phyloP scores from a whole-genome alignment of 1,139 yeast species.

The Ogataea hybrid region DNA sequence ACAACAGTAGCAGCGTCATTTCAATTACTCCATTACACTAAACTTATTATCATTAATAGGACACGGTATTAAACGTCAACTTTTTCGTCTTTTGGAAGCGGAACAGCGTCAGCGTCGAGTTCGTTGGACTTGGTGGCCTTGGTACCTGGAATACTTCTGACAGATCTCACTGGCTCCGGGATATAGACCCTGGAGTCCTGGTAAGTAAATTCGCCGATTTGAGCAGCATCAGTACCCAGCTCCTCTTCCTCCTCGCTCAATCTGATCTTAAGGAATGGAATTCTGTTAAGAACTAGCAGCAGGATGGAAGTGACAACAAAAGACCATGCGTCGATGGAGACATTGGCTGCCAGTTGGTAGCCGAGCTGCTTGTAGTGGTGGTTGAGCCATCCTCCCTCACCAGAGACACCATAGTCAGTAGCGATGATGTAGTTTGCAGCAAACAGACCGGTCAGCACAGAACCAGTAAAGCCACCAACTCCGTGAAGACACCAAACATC shows the following conservation, averaged over 20 bases:
- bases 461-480: constrained; percentile 87
- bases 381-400: constrained; percentile 91
- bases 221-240: constrained; percentile 83
- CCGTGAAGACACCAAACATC: constrained; percentile 95
- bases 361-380: constrained; percentile 89
- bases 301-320: constrained; percentile 73
- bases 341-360: constrained; percentile 85
- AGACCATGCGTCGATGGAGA: constrained; percentile 77
- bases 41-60: too few relatives aligned
- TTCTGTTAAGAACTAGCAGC: constrained; percentile 67
- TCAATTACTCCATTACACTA: too few relatives aligned
- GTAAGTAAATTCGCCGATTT: constrained; percentile 80
- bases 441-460: constrained; percentile 82
- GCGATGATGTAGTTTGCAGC: constrained; percentile 93
- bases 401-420: constrained; percentile 62
- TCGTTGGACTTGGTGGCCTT: constrained; percentile 17
- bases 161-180: constrained; percentile 73
- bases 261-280: constrained; percentile 83
- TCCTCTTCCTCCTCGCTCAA: constrained; percentile 88
- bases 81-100: constrained; percentile 27
- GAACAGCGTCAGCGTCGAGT: constrained; percentile 28
- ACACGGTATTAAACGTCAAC: constrained; percentile 15
- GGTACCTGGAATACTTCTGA: constrained; percentile 21
- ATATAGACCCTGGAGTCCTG: constrained; percentile 64
- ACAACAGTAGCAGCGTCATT: too few relatives aligned